phyloP scores from a whole-genome alignment of 306 rosid species.

The Cicer bijugum region DNA sequence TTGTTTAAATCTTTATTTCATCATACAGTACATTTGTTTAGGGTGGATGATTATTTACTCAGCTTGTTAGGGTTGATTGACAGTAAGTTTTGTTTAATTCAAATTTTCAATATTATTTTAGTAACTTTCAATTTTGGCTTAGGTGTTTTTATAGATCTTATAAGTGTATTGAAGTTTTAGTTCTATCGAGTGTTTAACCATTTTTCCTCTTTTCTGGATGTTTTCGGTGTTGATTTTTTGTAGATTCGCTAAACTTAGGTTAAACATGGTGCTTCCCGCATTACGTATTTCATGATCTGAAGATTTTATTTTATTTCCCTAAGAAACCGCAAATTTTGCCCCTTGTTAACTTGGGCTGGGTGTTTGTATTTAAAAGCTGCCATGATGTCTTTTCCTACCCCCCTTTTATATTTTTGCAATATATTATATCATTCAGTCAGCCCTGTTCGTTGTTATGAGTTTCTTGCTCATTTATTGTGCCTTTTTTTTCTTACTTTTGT shows the following conservation, averaged over 20 bases:
- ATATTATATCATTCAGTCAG: background rate
- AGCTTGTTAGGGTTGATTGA: slow-evolving; percentile 37
- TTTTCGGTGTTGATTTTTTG: slow-evolving; percentile 1
- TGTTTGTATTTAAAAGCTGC: slow-evolving; percentile 10
- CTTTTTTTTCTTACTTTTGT: slow-evolving; percentile 35
- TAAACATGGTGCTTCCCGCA: background rate
- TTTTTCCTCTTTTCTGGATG: slow-evolving; percentile 12
- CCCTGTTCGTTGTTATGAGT: background rate
- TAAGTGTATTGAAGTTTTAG: slow-evolving; percentile 26
- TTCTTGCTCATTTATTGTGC: slow-evolving; percentile 28
- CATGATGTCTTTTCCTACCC: background rate
- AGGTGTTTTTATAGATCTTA: slow-evolving; percentile 16
- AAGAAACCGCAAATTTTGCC: background rate
- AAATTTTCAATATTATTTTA: background rate
- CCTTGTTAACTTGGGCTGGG: background rate
- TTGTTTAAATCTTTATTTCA: slow-evolving; percentile 10
- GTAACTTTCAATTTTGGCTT: background rate
- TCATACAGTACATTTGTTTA: background rate
- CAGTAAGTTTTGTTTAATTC: slow-evolving; percentile 12
- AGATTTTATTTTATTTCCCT: background rate
- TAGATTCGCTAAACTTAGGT: slow-evolving; percentile 18
- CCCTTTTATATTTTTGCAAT: background rate
- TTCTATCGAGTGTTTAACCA: slow-evolving; percentile 12
- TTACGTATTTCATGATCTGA: slow-evolving; percentile 1
- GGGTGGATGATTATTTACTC: slow-evolving; percentile 10